These are phyloP conservation scores for Marasmius fiardii DNA, from an alignment of 1,284 basidiomycete species.

Conservation along the genomic window DNA sequence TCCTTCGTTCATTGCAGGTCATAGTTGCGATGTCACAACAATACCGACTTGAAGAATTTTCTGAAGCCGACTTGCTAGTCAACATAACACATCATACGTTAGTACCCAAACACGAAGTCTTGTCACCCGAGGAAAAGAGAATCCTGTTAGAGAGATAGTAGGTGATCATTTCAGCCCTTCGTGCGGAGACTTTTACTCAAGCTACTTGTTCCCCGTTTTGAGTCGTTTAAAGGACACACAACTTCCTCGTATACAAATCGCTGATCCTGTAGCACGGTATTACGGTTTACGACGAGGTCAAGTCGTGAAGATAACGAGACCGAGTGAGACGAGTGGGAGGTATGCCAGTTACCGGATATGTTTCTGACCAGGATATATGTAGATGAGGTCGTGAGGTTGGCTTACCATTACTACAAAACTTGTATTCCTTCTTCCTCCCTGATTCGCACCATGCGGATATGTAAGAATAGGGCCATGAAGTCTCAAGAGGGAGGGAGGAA, in stretches of 20 bases:
- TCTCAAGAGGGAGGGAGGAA: too few relatives aligned
- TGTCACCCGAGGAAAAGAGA: conserved; percentile 86
- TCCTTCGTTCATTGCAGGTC: conserved; percentile 49
- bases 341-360: conserved; percentile 93
- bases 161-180: conserved; percentile 31
- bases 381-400: background rate
- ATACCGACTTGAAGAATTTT: conserved; percentile 94
- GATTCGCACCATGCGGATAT: too few relatives aligned
- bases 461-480: too few relatives aligned
- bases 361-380: conserved; percentile 39
- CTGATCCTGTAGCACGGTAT: conserved; percentile 96
- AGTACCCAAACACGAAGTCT: conserved; percentile 91
- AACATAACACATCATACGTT: conserved; percentile 97
- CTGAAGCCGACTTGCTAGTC: conserved; percentile 93
- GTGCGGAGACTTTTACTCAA: conserved; percentile 14
- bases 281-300: conserved; percentile 95
- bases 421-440: too few relatives aligned
- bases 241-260: conserved; percentile 92
- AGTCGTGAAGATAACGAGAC: conserved; percentile 97
- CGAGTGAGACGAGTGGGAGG: conserved; percentile 94
- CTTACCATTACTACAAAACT: too few relatives aligned
- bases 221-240: conserved; percentile 98
- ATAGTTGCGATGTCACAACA: conserved; percentile 84
- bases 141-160: conserved; percentile 90
- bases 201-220: conserved; percentile 12